Percentiles rank a stretch among this genome's conserved stretches.
These are phyloP conservation scores for Podospora australis DNA, from an alignment of 495 filamentous ascomycete genomes.

Conservation along the genomic window DNA sequence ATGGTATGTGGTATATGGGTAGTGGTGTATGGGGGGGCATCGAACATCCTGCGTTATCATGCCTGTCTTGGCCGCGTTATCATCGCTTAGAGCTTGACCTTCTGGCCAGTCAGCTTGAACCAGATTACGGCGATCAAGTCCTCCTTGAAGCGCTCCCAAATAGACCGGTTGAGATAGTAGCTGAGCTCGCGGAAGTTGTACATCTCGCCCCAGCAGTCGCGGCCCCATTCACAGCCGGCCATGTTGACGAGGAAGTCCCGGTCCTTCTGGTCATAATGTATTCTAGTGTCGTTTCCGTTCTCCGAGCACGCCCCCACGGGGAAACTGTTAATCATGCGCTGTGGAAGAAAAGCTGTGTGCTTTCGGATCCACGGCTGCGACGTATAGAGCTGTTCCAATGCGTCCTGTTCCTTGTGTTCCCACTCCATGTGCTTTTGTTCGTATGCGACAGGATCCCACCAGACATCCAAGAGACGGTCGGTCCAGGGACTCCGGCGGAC, in stretches of 20 bases:
- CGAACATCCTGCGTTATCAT: too few relatives aligned
- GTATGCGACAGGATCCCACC: constrained; percentile 98
- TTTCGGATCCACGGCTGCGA: constrained; percentile 90
- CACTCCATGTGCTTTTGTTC: constrained; percentile 99
- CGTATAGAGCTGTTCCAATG: constrained; percentile 84
- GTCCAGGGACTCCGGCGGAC: constrained; percentile 78
- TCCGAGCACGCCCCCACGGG: constrained; percentile 80
- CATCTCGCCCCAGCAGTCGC: constrained; percentile 98
- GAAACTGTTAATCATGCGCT: constrained; percentile 91
- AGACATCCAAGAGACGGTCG: constrained; percentile 87
- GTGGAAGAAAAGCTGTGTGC: constrained; percentile 81
- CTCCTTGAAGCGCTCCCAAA: constrained; percentile 67
- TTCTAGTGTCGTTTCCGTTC: constrained; percentile 59
- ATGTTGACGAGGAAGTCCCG: constrained; percentile 97
- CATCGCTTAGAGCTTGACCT: constrained; percentile 45
- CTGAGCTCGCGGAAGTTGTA: constrained; percentile 85
- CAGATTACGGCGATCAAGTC: constrained; percentile 46
- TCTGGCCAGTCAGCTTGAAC: constrained; percentile 50
- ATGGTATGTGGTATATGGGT: too few relatives aligned
- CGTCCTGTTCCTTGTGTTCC: constrained; percentile 98
- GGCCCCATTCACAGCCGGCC: constrained; percentile 93
- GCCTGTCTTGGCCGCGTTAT: too few relatives aligned
- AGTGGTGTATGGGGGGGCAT: too few relatives aligned
- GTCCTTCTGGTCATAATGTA: constrained; percentile 82
- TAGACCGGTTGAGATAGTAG: constrained; percentile 74